These are phyloP conservation scores for Mycena indigotica DNA, from an alignment of 768 basidiomycete genomes.

Conservation along the genomic window DNA sequence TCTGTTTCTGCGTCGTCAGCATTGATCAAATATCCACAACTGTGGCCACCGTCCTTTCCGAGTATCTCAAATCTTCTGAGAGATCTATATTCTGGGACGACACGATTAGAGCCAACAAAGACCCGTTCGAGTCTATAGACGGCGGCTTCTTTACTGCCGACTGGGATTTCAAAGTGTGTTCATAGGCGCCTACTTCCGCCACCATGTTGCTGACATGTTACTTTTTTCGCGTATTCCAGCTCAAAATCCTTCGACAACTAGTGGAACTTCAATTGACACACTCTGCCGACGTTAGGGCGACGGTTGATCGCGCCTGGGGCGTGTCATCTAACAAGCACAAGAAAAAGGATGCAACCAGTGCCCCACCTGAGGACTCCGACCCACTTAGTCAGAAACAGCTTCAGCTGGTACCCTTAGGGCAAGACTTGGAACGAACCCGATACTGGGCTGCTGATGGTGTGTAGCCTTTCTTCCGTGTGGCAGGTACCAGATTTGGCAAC, in stretches of 20 bases:
- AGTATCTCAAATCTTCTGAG: slow-evolving; percentile 73
- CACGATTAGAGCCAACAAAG: slow-evolving; percentile 61
- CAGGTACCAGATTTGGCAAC: slow-evolving; percentile 60
- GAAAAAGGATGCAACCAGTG: slow-evolving; percentile 65
- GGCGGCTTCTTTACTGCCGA: slow-evolving; percentile 79
- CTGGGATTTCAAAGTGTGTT: slow-evolving; percentile 81
- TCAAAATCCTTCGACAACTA: slow-evolving; percentile 80
- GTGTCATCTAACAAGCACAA: slow-evolving; percentile 83
- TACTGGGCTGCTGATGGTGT: slow-evolving; percentile 90
- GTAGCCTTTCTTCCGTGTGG: slow-evolving; percentile 51
- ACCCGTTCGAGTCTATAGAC: slow-evolving; percentile 67
- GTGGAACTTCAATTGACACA: slow-evolving; percentile 83
- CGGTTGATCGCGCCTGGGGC: slow-evolving; percentile 86
- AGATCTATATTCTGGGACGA: slow-evolving; percentile 84
- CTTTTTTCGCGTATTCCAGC: slow-evolving; percentile 44
- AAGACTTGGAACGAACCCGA: slow-evolving; percentile 73
- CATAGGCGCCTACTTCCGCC: slow-evolving; percentile 25
- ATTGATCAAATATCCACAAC: slow-evolving; percentile 82
- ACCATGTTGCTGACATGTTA: slow-evolving; percentile 17
- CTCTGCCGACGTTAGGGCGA: slow-evolving; percentile 64
- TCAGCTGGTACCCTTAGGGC: slow-evolving; percentile 71
- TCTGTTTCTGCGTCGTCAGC: slow-evolving; percentile 48
- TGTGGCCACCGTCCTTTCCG: slow-evolving; percentile 65
- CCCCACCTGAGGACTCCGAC: slow-evolving; percentile 59
- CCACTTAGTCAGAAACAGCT: slow-evolving; percentile 68